These are phyloP conservation scores for Eutrema japonicum DNA, from an alignment of 345 rosid species.

Conservation along the genomic window DNA sequence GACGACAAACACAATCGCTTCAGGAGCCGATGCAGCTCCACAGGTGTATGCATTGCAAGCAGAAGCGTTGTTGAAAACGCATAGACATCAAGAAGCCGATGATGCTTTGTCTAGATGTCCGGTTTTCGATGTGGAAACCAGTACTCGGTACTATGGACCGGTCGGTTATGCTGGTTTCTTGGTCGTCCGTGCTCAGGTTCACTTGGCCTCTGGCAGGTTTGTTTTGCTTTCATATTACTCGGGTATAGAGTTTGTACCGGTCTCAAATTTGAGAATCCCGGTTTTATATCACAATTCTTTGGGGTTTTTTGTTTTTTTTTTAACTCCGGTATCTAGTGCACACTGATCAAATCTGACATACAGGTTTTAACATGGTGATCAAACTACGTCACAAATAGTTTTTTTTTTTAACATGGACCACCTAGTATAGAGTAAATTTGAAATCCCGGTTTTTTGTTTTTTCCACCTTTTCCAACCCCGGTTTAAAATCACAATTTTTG, in stretches of 20 bases:
- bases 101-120: constrained; percentile 63
- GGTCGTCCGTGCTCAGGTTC: constrained; percentile 76
- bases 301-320: too few species aligned
- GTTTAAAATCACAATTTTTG: not conserved
- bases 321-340: not conserved
- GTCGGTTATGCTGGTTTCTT: constrained; percentile 72
- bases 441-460: too few species aligned
- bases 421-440: too few species aligned
- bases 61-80: constrained; percentile 78
- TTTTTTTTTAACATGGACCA: too few species aligned
- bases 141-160: constrained; percentile 76
- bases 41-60: constrained; percentile 92
- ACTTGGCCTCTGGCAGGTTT: constrained; percentile 87
- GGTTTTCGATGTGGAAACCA: constrained; percentile 57
- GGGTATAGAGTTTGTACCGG: not conserved
- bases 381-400: too few species aligned
- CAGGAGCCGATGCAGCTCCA: constrained; percentile 89
- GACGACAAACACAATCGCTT: constrained; percentile 57
- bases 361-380: too few species aligned
- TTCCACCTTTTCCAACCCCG: not conserved
- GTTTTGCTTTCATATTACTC: constrained; percentile 25
- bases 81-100: constrained; percentile 80
- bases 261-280: not conserved
- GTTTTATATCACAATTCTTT: not conserved
- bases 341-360: not conserved